phyloP scores from a whole-genome alignment of 441 rosid genomes.

The Pelargonium citronellum region DNA sequence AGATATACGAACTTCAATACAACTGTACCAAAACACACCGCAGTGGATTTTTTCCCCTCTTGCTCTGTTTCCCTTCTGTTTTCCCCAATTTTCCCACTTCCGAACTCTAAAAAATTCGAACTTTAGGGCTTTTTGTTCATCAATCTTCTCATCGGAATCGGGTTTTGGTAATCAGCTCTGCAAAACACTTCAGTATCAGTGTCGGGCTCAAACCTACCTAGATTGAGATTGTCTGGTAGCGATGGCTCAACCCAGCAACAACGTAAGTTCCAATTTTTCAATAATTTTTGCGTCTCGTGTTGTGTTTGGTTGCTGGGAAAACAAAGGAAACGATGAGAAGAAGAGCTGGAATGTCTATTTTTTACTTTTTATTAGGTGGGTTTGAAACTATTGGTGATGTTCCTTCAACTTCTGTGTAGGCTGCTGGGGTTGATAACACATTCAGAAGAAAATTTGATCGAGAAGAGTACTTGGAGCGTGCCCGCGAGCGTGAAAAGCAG shows the following conservation, averaged over 20 bases:
- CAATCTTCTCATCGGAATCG: slow-evolving; percentile 1
- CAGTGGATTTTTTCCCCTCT: not conserved
- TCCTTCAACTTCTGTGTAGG: slow-evolving; percentile 31
- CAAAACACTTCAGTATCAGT: not conserved
- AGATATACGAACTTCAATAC: not conserved
- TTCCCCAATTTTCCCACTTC: slow-evolving; percentile 3
- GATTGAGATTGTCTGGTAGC: slow-evolving; percentile 6
- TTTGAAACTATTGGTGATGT: not conserved
- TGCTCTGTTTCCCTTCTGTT: not conserved
- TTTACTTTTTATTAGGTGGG: not conserved
- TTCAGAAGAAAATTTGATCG: slow-evolving; percentile 78
- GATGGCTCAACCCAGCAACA: slow-evolving; percentile 13
- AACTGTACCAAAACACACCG: not conserved
- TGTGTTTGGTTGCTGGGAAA: slow-evolving; percentile 5
- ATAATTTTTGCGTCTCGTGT: not conserved
- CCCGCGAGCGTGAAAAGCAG: slow-evolving; percentile 87
- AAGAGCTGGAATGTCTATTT: not conserved
- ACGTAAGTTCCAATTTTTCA: not conserved
- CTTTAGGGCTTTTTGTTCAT: slow-evolving; percentile 7
- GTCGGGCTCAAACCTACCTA: not conserved
- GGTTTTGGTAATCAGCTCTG: not conserved
- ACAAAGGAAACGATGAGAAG: not conserved
- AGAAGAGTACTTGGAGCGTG: slow-evolving; percentile 77
- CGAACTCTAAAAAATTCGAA: not conserved
- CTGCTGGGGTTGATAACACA: slow-evolving; percentile 72